Evolutionary conservation across 108 stramenopile species (phyloP).

Genomic region (Epithemia pelagica): DNA sequence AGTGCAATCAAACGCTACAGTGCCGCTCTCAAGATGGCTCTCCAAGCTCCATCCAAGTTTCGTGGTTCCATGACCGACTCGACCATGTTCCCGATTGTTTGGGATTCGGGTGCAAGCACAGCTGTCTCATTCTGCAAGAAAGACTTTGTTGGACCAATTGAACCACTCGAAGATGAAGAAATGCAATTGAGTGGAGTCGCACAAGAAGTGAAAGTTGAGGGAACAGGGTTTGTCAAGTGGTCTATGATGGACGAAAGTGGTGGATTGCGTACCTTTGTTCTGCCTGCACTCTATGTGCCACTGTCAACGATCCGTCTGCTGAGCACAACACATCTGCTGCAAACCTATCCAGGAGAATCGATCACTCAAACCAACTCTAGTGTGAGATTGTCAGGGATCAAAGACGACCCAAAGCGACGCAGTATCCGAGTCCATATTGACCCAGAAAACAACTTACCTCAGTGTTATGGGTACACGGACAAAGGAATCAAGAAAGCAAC

Average conservation of each 20-base stretch:
- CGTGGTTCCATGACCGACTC: background rate
- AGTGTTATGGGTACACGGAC: background rate
- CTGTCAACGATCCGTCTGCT: background rate
- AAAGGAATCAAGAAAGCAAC: background rate
- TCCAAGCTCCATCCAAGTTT: background rate
- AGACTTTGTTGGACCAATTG: constrained; percentile 23
- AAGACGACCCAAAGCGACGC: background rate
- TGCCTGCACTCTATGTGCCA: constrained; percentile 1
- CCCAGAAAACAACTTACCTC: background rate
- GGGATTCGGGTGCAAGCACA: constrained; percentile 29
- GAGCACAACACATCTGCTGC: background rate
- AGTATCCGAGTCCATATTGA: background rate
- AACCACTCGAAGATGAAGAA: background rate
- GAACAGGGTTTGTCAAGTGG: constrained; percentile 1
- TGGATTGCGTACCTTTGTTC: background rate
- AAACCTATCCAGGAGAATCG: background rate
- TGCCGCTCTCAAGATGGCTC: background rate
- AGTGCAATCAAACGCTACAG: background rate
- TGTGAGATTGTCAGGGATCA: background rate
- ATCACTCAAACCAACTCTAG: background rate
- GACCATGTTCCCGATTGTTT: constrained; percentile 13
- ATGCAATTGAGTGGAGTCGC: constrained; percentile 1
- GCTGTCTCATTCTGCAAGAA: constrained; percentile 2
- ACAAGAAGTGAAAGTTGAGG: background rate
- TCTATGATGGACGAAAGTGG: background rate